Base-by-base conservation (phyloP, 2,329 filamentous ascomycete genomes). In the Allantophomopsis lycopodina region DNA sequence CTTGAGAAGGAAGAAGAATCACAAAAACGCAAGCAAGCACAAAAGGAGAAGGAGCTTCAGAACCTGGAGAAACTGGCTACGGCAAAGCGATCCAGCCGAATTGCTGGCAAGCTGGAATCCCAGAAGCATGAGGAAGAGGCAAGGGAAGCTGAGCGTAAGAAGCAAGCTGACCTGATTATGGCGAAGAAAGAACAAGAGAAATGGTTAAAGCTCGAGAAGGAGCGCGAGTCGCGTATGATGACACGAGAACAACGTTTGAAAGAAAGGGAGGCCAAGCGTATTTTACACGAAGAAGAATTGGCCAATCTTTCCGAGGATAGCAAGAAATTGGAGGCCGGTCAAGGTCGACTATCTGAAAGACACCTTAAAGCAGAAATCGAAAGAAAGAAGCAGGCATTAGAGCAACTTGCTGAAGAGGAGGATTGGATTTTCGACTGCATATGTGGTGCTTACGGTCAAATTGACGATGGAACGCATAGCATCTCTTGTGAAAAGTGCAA, bases 401-500 rank as follows among this genome's bases (percentile, higher is more conserved):
- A 82, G 48, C 74, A 81, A 40, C 69, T 94, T 17, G 73, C 70
- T 14, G 57, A 62, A 15, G 69, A 78, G 48, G 84, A 91, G 36
- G 76, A 87, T 38, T 96, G 91, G 91, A 73, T 86, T 32, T 98
- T 98, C 50, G 91, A 98, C 56, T 98, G 91, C 56, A 72, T 84
- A 18, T 98, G 91, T 57, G 89, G 89, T 18, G 71, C 87, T 16
- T 79, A 94, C 57, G 91, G 91, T 16, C 81, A 93, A 50, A 84
- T 95, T 43, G 91, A 98, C 51, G 91, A 96, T 56, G 91, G 91
- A 30, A 81, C 85, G 7, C 88, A 94, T 55, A 94, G 87, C 56
- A 79, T 98, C 47, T 83, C 88, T 20, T 98, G 91, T 60, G 91
- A 98, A 55, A 79, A 71, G 48, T 98, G 91, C 65, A 93, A 81